phyloP scores from a whole-genome alignment of 495 filamentous ascomycete species.

The Penicillium cosmopolitanum region DNA sequence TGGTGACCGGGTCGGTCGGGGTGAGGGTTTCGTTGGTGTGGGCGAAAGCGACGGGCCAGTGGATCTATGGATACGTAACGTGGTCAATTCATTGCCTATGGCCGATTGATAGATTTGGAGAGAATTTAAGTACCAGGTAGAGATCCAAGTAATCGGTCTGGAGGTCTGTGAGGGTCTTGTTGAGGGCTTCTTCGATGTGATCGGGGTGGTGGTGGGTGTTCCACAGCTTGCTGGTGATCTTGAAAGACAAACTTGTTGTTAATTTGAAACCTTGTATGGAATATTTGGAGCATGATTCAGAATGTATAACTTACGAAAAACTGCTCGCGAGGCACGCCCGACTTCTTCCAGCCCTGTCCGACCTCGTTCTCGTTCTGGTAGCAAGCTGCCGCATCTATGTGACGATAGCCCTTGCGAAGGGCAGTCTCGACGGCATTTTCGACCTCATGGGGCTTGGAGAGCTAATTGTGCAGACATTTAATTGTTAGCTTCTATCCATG shows the following conservation, averaged over 20 bases:
- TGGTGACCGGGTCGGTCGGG: conserved; percentile 36
- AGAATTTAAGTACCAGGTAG: conserved; percentile 43
- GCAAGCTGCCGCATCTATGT: conserved; percentile 42
- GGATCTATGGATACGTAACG: conserved; percentile 26
- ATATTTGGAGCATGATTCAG: not conserved
- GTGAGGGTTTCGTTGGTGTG: conserved; percentile 59
- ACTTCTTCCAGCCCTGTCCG: conserved; percentile 46
- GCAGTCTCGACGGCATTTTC: conserved; percentile 52
- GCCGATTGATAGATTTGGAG: not conserved
- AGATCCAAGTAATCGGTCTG: conserved; percentile 50
- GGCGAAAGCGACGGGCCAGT: conserved; percentile 58
- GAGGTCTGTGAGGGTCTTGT: conserved; percentile 47
- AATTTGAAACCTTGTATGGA: not conserved
- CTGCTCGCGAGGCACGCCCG: conserved; percentile 44
- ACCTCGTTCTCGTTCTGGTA: conserved; percentile 51
- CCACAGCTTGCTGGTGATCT: conserved; percentile 50
- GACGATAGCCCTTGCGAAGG: conserved; percentile 52
- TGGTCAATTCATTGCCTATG: not conserved
- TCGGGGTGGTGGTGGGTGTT: conserved; percentile 49
- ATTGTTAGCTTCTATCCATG: not conserved
- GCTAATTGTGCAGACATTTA: conserved; percentile 28
- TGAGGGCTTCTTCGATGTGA: conserved; percentile 41
- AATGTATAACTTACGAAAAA: conserved; percentile 40
- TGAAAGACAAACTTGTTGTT: not conserved
- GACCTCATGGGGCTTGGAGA: conserved; percentile 52